These are phyloP conservation scores for Daldinia decipiens DNA, from an alignment of 495 filamentous ascomycete species.

Conservation along the genomic window DNA sequence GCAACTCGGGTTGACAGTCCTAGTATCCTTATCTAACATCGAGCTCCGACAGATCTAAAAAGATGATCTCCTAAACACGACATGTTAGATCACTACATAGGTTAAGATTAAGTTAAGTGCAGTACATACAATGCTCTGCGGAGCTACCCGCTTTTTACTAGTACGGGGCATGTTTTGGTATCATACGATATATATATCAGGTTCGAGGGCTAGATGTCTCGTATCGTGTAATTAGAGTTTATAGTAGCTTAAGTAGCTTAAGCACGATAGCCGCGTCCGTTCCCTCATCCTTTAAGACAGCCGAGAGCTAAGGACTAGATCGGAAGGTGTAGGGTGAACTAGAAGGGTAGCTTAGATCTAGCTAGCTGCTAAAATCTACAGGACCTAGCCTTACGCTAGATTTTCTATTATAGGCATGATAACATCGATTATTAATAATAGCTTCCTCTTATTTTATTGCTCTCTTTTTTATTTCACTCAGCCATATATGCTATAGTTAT, in stretches of 20 bases:
- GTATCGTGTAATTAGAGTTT: conserved; percentile 14
- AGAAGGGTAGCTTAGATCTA: background rate
- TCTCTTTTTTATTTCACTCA: background rate
- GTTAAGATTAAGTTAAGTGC: background rate
- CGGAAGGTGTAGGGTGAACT: background rate
- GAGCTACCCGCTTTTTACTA: background rate
- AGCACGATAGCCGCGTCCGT: background rate
- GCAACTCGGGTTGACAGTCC: background rate
- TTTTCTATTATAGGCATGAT: background rate
- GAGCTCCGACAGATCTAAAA: background rate
- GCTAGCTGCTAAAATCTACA: background rate
- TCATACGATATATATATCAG: background rate
- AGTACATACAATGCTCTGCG: background rate
- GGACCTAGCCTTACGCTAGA: background rate
- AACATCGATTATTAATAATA: background rate
- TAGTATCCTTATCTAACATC: background rate
- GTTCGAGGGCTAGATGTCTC: conserved; percentile 2
- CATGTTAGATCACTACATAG: background rate
- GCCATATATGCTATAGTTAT: background rate
- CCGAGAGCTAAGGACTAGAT: background rate
- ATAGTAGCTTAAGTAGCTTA: conserved; percentile 5
- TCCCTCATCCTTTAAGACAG: conserved; percentile 1
- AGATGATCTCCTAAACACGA: background rate
- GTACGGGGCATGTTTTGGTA: background rate
- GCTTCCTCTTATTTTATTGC: background rate